Percentiles rank a stretch among this genome's conserved stretches.
These are phyloP conservation scores for Discostella stelligeroides DNA, from an alignment of 108 stramenopile genomes.

Conservation along the genomic window DNA sequence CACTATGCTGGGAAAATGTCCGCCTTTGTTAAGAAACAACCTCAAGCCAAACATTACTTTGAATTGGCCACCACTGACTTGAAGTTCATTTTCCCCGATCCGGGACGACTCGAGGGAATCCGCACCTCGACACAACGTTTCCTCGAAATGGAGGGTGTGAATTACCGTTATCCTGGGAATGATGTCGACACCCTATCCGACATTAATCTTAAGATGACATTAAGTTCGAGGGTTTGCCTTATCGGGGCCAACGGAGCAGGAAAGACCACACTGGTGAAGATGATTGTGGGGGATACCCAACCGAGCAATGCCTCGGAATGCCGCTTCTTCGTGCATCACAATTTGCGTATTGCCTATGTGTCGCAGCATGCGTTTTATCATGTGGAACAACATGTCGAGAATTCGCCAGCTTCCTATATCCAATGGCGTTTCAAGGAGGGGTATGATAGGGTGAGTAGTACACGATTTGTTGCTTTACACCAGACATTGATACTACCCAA, in stretches of 20 bases:
- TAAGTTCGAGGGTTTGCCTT: constrained; percentile 87
- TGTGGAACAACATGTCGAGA: constrained; percentile 93
- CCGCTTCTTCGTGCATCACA: constrained; percentile 88
- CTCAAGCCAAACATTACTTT: constrained; percentile 96
- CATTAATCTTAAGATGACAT: constrained; percentile 87
- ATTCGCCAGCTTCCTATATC: constrained; percentile 92
- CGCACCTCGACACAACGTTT: constrained; percentile 95
- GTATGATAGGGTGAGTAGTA: constrained; percentile 67
- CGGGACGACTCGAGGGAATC: constrained; percentile 93
- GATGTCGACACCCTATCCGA: constrained; percentile 70
- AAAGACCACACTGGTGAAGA: constrained; percentile 92
- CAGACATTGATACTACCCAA: too few species aligned
- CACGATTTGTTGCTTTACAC: too few species aligned
- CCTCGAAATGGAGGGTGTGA: constrained; percentile 90
- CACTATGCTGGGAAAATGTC: constrained; percentile 91
- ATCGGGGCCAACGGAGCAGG: constrained; percentile 87
- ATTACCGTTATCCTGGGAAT: constrained; percentile 84
- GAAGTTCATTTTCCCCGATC: constrained; percentile 89
- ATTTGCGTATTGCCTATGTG: constrained; percentile 94
- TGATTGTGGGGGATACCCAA: constrained; percentile 92
- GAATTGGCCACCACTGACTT: constrained; percentile 87
- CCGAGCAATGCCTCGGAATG: constrained; percentile 77
- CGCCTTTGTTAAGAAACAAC: constrained; percentile 90
- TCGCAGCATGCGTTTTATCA: constrained; percentile 97
- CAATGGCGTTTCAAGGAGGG: constrained; percentile 97